These are phyloP conservation scores for Hericium coralloides DNA, from an alignment of 768 basidiomycete genomes.

Conservation along the genomic window DNA sequence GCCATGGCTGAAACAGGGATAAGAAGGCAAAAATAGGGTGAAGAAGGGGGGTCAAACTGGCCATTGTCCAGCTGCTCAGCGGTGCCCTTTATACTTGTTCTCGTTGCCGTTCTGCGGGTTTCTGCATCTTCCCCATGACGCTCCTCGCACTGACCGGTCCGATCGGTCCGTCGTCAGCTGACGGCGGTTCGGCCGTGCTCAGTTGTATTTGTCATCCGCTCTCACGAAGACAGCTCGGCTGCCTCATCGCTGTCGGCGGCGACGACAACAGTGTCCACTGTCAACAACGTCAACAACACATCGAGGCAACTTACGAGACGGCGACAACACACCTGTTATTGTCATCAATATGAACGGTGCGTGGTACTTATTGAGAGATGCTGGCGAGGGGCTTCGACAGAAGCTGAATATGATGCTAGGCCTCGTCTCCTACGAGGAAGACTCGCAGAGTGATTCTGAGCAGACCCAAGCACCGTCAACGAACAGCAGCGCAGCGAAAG, in stretches of 20 bases:
- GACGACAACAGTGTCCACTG: no score
- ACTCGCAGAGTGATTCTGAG: slow-evolving; percentile 15
- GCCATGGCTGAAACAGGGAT: slow-evolving; percentile 15
- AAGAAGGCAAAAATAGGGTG: background rate
- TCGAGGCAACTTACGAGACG: no score
- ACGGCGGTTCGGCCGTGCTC: no score
- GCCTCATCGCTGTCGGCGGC: background rate
- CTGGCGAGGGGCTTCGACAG: no score
- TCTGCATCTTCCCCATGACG: background rate
- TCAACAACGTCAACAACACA: no score
- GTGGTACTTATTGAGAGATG: no score
- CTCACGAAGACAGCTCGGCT: background rate
- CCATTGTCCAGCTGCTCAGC: background rate
- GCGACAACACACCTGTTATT: no score
- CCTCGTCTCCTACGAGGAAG: slow-evolving; percentile 14
- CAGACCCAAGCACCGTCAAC: background rate
- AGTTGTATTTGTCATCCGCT: no score
- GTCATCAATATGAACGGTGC: no score
- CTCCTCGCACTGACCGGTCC: background rate
- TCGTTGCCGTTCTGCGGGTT: background rate
- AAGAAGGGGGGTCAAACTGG: background rate
- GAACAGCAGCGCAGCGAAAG: background rate
- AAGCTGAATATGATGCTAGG: background rate
- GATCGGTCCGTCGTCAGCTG: background rate
- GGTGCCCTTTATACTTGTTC: background rate